Base-by-base conservation (phyloP, 306 rosid species). In the Nissolia schottii region DNA sequence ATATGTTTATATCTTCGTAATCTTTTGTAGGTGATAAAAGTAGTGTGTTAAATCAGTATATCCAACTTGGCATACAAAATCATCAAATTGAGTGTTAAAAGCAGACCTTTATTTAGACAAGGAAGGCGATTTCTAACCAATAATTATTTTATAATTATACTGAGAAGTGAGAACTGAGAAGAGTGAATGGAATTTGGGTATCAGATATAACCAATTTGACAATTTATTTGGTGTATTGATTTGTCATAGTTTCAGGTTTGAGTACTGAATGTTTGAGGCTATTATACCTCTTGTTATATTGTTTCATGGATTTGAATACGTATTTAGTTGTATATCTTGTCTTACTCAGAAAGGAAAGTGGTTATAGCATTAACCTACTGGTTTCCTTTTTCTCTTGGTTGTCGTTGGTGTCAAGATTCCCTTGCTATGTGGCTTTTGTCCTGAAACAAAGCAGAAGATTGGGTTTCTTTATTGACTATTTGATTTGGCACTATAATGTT, bases 181-280 rank as follows among this genome's bases (percentile, higher is more conserved):
- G 43, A 56, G 51, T 71, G 72, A 64, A 37, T 45, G 67, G 37
- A 35, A 64, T 25, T 71, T 46, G 53, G 46, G 15, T n/a, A 69
- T 20, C 43, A 57, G 68, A 15, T 38, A 57, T 23, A 50, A 32
- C 59, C 41, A 28, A 71, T 49, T 65, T 67, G 9, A 18, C 19
- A 40, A 70, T 72, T 79, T 49, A 65, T 50, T 60, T 20, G 27
- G 25, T 72, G 31, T 51, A 34, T 61, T 43, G 67, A 58, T 73
- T 31, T 67, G 58, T 50, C 61, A 27, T 14, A 32, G 50, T 65
- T 77, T 77, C 18, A 14, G 12, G 46, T 71, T 35, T 73, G 63
- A 43, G 18, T 20, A 31, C 34, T 9, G n/a, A 73, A 50, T 19
- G 31, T 54, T 48, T 69, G 27, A 73, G 65, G 59, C 29, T 27